Evolutionary conservation across 164 flowering plant genomes (phyloP).

Genomic region (Piper betle): DNA sequence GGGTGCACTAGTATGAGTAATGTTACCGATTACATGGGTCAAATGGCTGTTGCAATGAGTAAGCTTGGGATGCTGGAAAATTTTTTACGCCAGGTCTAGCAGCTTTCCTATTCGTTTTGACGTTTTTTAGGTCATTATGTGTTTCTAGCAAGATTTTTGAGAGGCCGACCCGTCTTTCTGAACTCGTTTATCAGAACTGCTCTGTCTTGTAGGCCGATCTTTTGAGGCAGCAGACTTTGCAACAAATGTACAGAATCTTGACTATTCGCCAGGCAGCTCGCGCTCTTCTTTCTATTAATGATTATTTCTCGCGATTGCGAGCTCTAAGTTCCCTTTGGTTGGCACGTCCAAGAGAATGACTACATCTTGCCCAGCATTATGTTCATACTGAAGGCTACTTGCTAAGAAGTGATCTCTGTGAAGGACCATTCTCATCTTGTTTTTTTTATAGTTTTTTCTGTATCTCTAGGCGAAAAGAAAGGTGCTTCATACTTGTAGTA

Average conservation of each 20-base stretch:
- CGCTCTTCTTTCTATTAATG: constrained; percentile 63
- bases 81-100: constrained; percentile 69
- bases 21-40: constrained; percentile 80
- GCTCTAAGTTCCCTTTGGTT: constrained; percentile 84
- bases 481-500: too few relatives aligned
- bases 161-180: background rate
- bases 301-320: constrained; percentile 57
- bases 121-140: background rate
- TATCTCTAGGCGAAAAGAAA: too few relatives aligned
- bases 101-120: background rate
- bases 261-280: constrained; percentile 89
- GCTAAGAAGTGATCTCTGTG: too few relatives aligned
- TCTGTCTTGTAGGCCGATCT: constrained; percentile 51
- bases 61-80: constrained; percentile 61
- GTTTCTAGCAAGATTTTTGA: background rate
- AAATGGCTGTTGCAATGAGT: constrained; percentile 90
- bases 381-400: too few relatives aligned
- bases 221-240: constrained; percentile 74
- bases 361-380: too few relatives aligned
- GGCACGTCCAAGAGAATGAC: constrained; percentile 70
- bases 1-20: constrained; percentile 45
- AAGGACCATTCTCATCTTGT: too few relatives aligned
- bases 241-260: constrained; percentile 69
- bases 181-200: background rate
- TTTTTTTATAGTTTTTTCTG: too few relatives aligned